Evolutionary conservation across 805 yeast species (phyloP), one percentile per base, ranked within the genome.

Genomic region (Zygoascus tannicola): DNA sequence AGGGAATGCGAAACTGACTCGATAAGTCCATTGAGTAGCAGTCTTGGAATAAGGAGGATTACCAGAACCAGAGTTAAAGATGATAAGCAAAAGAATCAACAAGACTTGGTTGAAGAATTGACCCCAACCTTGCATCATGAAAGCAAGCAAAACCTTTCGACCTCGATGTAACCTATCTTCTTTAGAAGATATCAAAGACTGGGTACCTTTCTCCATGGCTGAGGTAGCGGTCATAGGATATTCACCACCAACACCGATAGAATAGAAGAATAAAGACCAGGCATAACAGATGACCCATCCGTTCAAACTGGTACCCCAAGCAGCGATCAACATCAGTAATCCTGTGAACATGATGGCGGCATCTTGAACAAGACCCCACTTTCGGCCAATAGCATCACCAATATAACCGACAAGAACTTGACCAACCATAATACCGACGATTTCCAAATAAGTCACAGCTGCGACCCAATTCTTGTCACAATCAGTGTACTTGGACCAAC

Each of bases 41-140:
- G 57, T 56, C 50, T 52, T 51, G n/a, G 63, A 56, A 55, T 57
- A 63, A 16, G 81, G 68, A 95, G 96, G 44, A 94, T 85, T 72
- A 85, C 96, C 54, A 94, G 95, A 64, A 84, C 87, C 53, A 95
- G 86, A 67, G 76, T 96, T 84, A 73, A 76, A 87, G 73, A 87
- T 87, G 40, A 70, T 74, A 37, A 95, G 94, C 63, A 81, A 63
- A 49, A 72, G 53, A 66, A 54, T 96, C 95, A 55, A 86, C 82
- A 69, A 85, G 79, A 62, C 96, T 95, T 52, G 88, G 74, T 58
- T 96, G 95, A 61, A 86, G 67, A 47, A 86, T 71, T 88, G 96
- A 65, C 97, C 97, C 80, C 92, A 78, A 67, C 96, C 97, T 70
- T 88, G 97, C 72, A 87, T 87, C 46, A 96, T 90, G 66, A 88